A percentile compares a stretch with the other conserved stretches of the same genome.
Evolutionary conservation across 192 early-diverging fungal species (phyloP).

Genomic region (Gamsiella multidivaricata): DNA sequence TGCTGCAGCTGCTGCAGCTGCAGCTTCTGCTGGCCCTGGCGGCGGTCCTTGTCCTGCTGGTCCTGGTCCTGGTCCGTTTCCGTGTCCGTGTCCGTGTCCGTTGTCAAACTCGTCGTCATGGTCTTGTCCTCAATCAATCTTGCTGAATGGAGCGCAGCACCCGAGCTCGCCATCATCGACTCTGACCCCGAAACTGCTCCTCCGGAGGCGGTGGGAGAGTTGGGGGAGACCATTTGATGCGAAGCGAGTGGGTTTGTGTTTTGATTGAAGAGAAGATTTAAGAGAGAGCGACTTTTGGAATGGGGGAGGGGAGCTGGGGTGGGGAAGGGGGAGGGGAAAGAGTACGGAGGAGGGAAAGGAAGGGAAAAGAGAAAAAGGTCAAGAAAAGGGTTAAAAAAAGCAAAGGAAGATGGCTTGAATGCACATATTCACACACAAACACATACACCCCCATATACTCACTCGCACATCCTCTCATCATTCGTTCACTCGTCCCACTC

Average conservation of each 20-base stretch:
- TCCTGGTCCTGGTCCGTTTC: neutral
- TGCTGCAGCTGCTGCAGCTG: too few species aligned
- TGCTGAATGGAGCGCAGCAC: slow-evolving; percentile 23
- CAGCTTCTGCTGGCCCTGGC: neutral
- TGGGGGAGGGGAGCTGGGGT: slow-evolving; percentile 1
- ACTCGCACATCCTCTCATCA: too few species aligned
- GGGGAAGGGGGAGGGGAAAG: neutral
- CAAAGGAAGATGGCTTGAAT: neutral
- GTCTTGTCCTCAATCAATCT: slow-evolving; percentile 25
- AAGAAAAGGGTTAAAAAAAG: neutral
- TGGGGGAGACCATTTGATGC: slow-evolving; percentile 32
- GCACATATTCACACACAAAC: too few species aligned
- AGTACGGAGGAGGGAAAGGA: neutral
- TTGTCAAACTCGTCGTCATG: slow-evolving; percentile 21
- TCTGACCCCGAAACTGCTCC: slow-evolving; percentile 24
- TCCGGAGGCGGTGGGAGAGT: slow-evolving; percentile 18
- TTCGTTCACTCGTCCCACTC: too few species aligned
- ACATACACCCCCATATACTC: too few species aligned
- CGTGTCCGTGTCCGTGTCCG: slow-evolving; percentile 19
- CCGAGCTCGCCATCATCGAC: slow-evolving; percentile 12
- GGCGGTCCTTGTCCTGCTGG: neutral
- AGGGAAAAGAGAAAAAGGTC: neutral
- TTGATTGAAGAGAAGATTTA: slow-evolving; percentile 7
- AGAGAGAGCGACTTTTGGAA: slow-evolving; percentile 19
- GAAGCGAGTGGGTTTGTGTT: too few species aligned